A percentile compares a stretch with the other conserved stretches of the same genome.
phyloP scores from a whole-genome alignment of 345 rosid species.

The Syzygium aqueum region DNA sequence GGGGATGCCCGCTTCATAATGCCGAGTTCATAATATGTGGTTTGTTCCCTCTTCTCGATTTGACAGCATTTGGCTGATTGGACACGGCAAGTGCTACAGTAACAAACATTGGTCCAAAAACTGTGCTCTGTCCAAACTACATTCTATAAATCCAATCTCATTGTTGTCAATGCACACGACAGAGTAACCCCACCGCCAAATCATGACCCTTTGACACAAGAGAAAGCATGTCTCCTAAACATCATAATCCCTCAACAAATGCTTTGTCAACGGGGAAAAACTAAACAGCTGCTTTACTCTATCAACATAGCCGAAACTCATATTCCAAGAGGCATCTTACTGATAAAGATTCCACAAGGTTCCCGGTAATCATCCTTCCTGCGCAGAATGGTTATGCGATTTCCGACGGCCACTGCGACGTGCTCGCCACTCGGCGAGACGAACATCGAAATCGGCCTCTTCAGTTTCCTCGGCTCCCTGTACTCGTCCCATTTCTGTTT shows the following conservation, averaged over 20 bases:
- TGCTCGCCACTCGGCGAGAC: constrained; percentile 68
- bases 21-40: background rate
- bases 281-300: background rate
- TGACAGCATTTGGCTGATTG: background rate
- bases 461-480: constrained; percentile 28
- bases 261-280: background rate
- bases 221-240: background rate
- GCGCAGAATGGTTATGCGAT: constrained; percentile 57
- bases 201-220: background rate
- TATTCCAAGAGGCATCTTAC: constrained; percentile 29
- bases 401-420: constrained; percentile 72
- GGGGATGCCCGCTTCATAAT: background rate
- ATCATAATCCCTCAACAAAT: background rate
- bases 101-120: background rate
- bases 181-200: background rate
- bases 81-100: background rate
- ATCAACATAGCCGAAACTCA: background rate
- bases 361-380: constrained; percentile 64
- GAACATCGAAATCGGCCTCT: constrained; percentile 42
- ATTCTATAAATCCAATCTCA: background rate
- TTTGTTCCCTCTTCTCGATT: background rate
- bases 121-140: background rate
- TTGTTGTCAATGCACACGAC: background rate
- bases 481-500: constrained; percentile 57
- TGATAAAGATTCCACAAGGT: constrained; percentile 51